These are phyloP conservation scores for Cystobasidium tubakii DNA, from an alignment of 768 basidiomycete species.

Conservation along the genomic window DNA sequence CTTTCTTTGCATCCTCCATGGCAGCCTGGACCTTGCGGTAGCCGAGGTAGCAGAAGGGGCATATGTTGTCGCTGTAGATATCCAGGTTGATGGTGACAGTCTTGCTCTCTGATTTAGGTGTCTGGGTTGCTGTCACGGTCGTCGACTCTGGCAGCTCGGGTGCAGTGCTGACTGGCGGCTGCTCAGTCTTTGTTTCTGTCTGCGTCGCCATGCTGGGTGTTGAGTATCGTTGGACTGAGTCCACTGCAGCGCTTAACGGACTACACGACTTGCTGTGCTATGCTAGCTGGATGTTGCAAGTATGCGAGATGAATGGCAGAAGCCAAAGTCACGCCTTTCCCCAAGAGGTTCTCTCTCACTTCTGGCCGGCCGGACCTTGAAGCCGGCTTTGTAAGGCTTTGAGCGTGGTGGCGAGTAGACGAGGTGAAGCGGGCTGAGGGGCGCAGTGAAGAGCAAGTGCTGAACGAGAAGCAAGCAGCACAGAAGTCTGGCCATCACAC, in stretches of 20 bases:
- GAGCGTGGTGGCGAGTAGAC: no score
- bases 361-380: no score
- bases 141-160: not conserved
- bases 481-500: no score
- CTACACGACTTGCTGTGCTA: no score
- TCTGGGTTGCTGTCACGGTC: conserved; percentile 7
- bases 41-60: conserved; percentile 38
- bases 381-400: no score
- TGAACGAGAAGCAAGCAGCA: no score
- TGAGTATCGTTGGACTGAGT: not conserved
- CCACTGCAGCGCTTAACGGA: not conserved
- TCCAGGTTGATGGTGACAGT: conserved; percentile 23
- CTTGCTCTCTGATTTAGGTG: not conserved
- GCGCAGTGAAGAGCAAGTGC: no score
- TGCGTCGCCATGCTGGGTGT: conserved; percentile 2
- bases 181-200: conserved; percentile 9
- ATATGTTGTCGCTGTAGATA: conserved; percentile 31
- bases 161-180: not conserved
- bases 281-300: not conserved
- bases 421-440: no score
- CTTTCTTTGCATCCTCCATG: conserved; percentile 31
- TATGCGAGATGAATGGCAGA: no score
- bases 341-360: no score
- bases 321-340: no score
- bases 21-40: conserved; percentile 40